Percentiles rank a stretch among this genome's conserved stretches.
phyloP scores from a whole-genome alignment of 768 basidiomycete species.

The Boletus tylopilopsis region DNA sequence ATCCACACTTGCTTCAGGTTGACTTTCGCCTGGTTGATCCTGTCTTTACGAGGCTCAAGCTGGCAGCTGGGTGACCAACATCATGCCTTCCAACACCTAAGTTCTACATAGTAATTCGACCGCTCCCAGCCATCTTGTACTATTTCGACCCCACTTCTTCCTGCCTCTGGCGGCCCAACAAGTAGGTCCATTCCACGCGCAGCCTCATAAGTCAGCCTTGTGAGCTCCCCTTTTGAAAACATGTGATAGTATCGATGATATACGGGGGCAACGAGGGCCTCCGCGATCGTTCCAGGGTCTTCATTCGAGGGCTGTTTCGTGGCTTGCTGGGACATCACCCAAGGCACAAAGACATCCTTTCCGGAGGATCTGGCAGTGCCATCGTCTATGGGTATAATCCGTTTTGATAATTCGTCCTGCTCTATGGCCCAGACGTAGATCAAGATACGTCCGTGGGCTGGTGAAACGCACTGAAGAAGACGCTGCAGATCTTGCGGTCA shows the following conservation, averaged over 20 bases:
- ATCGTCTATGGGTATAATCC: slow-evolving; percentile 45
- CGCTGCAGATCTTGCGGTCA: slow-evolving; percentile 37
- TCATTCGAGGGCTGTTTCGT: slow-evolving; percentile 2
- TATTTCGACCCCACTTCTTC: slow-evolving; percentile 54
- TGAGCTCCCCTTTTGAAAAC: slow-evolving; percentile 81
- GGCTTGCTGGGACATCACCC: slow-evolving; percentile 55
- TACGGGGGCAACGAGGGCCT: slow-evolving; percentile 41
- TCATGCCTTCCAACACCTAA: slow-evolving; percentile 55
- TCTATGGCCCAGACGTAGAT: slow-evolving; percentile 98
- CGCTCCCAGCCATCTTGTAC: slow-evolving; percentile 80
- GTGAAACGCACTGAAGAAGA: slow-evolving; percentile 61
- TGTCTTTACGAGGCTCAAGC: slow-evolving; percentile 1
- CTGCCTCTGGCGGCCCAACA: slow-evolving; percentile 38
- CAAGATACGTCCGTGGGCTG: slow-evolving; percentile 70
- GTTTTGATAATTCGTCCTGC: slow-evolving; percentile 82
- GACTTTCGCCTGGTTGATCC: background rate
- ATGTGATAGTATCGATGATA: slow-evolving; percentile 96
- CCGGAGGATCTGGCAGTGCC: slow-evolving; percentile 33
- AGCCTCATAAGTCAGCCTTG: slow-evolving; percentile 56
- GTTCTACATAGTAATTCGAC: slow-evolving; percentile 84
- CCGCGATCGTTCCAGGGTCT: slow-evolving; percentile 3
- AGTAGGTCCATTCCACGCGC: slow-evolving; percentile 52
- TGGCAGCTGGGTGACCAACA: slow-evolving; percentile 4
- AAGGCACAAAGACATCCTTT: slow-evolving; percentile 87
- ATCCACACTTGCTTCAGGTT: slow-evolving; percentile 15